Conservation (phyloP, 129 eudicot genomes). For the Sambucus nigra region DNA sequence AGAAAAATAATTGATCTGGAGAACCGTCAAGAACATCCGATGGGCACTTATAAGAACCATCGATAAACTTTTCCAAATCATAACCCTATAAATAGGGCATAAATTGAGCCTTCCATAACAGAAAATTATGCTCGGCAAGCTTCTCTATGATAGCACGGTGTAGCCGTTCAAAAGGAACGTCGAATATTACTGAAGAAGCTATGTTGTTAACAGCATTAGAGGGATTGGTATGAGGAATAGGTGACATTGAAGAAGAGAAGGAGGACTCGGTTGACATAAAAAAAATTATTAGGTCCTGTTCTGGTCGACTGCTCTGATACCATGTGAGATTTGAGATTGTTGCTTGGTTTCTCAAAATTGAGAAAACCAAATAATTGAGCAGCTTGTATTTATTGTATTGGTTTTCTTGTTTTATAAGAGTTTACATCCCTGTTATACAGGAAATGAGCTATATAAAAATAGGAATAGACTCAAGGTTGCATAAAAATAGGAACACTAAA, state of each 20-base stretch:
- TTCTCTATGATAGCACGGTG: background rate
- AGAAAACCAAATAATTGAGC: too few species aligned
- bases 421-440: too few species aligned
- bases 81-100: background rate
- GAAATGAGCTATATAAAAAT: too few species aligned
- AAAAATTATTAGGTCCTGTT: too few species aligned
- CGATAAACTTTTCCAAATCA: background rate
- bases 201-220: background rate
- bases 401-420: too few species aligned
- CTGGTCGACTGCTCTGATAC: background rate
- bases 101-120: background rate
- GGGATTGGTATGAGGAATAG: background rate
- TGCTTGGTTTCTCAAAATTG: too few species aligned
- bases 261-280: background rate
- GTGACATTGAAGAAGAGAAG: background rate
- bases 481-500: too few species aligned
- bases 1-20: background rate
- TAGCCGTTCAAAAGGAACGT: background rate
- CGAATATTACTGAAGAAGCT: background rate
- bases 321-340: background rate
- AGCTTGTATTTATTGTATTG: too few species aligned
- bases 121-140: background rate
- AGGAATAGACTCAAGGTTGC: too few species aligned
- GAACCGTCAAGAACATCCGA: background rate
- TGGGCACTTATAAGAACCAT: background rate